Percentiles rank a stretch among this genome's conserved stretches.
phyloP scores from a whole-genome alignment of 345 rosid species.

The Pistacia integerrima region DNA sequence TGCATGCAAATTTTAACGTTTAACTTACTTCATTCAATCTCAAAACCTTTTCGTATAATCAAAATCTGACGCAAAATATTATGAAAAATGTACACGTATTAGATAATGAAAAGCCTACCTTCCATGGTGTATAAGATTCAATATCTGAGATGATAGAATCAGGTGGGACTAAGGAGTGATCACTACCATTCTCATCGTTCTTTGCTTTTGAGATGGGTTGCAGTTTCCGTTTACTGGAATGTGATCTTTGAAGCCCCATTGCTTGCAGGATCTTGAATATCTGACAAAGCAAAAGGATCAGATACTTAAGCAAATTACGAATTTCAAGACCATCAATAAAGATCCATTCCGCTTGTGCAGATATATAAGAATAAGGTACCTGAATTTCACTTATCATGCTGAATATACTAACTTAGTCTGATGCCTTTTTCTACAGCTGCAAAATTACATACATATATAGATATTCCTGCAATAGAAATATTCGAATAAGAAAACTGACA shows the following conservation, averaged over 20 bases:
- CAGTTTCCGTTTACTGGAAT: conserved; percentile 26
- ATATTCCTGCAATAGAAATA: neutral
- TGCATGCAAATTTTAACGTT: neutral
- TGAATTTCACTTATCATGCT: conserved; percentile 13
- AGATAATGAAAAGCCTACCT: conserved; percentile 30
- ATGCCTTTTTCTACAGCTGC: neutral
- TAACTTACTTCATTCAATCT: neutral
- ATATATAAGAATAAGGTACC: neutral
- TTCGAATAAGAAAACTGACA: too few relatives aligned
- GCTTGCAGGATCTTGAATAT: conserved; percentile 18
- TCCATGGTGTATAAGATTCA: conserved; percentile 37
- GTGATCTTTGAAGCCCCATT: conserved; percentile 35
- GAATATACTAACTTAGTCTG: neutral
- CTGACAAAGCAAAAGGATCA: neutral
- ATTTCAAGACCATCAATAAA: neutral
- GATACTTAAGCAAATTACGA: neutral
- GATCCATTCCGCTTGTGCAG: neutral
- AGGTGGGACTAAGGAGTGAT: neutral
- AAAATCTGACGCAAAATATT: too few relatives aligned
- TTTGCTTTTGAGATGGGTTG: conserved; percentile 8
- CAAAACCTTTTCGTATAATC: too few relatives aligned
- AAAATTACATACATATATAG: neutral
- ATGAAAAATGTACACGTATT: too few relatives aligned
- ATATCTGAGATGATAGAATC: conserved; percentile 13
- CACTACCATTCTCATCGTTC: conserved; percentile 2